Percentiles rank a stretch among this genome's conserved stretches.
Conservation (phyloP, 106 monocot species). For the Iris macrosiphon region DNA sequence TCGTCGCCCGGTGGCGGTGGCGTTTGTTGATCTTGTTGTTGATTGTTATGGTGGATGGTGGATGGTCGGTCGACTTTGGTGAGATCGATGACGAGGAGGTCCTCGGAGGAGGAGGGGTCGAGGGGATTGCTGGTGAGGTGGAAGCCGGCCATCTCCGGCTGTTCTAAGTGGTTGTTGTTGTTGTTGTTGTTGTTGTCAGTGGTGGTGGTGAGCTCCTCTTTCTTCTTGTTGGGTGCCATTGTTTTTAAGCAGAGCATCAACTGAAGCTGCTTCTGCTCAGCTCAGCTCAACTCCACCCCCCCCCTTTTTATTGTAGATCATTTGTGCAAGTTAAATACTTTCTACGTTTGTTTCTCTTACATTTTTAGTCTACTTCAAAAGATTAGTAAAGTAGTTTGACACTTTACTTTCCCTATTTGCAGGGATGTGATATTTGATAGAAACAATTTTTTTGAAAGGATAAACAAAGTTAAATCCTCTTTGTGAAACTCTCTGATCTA, state of each 20-base stretch:
- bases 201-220: background rate
- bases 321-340: background rate
- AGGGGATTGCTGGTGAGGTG: slow-evolving; percentile 34
- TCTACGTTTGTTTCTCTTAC: background rate
- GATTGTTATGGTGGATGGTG: background rate
- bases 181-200: background rate
- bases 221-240: background rate
- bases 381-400: background rate
- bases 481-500: no score
- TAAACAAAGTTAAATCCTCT: no score
- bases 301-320: no score
- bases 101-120: slow-evolving; percentile 9
- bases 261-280: background rate
- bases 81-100: slow-evolving; percentile 21
- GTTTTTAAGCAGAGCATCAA: no score
- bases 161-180: slow-evolving; percentile 26
- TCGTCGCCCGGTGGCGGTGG: slow-evolving; percentile 4
- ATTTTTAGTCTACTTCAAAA: no score
- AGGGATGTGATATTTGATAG: background rate
- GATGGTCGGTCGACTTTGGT: background rate
- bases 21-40: background rate
- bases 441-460: no score
- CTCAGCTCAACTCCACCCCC: no score
- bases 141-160: slow-evolving; percentile 59
- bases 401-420: background rate